These are phyloP conservation scores for Stevia rebaudiana DNA, from an alignment of 140 eudicot species.

Conservation along the genomic window DNA sequence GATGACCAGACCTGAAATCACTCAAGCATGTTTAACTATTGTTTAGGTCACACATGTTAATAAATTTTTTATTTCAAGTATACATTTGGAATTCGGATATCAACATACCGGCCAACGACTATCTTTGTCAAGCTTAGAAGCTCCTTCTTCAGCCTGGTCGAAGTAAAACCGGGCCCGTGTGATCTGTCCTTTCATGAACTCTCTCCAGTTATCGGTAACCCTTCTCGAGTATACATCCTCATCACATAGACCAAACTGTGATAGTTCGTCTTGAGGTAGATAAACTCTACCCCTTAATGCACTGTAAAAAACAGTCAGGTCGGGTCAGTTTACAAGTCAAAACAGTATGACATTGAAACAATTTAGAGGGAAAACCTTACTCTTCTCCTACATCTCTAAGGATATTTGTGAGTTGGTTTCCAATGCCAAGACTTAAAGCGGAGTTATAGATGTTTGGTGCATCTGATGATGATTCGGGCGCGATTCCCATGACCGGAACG, in stretches of 20 bases:
- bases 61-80: not conserved
- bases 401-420: slow-evolving; percentile 93
- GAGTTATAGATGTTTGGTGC: slow-evolving; percentile 62
- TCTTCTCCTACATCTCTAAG: slow-evolving; percentile 97
- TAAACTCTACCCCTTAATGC: slow-evolving; percentile 81
- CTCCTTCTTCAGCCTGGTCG: slow-evolving; percentile 71
- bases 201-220: slow-evolving; percentile 59
- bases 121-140: slow-evolving; percentile 70
- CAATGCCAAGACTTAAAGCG: slow-evolving; percentile 75
- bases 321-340: not conserved
- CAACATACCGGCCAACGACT: slow-evolving; percentile 96
- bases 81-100: not conserved
- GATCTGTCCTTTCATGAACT: slow-evolving; percentile 77
- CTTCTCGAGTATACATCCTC: slow-evolving; percentile 74
- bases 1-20: slow-evolving; percentile 85
- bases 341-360: not conserved
- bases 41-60: not conserved
- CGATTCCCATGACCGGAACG: slow-evolving; percentile 85
- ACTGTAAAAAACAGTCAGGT: slow-evolving; percentile 25
- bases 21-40: not conserved
- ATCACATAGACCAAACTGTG: slow-evolving; percentile 62
- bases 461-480: slow-evolving; percentile 57
- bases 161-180: slow-evolving; percentile 66
- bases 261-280: slow-evolving; percentile 87
- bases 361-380: slow-evolving; percentile 33